Evolutionary conservation across 2,329 filamentous ascomycete genomes (phyloP), one percentile per base, ranked within the genome.

Genomic region (Penicillium sp.): DNA sequence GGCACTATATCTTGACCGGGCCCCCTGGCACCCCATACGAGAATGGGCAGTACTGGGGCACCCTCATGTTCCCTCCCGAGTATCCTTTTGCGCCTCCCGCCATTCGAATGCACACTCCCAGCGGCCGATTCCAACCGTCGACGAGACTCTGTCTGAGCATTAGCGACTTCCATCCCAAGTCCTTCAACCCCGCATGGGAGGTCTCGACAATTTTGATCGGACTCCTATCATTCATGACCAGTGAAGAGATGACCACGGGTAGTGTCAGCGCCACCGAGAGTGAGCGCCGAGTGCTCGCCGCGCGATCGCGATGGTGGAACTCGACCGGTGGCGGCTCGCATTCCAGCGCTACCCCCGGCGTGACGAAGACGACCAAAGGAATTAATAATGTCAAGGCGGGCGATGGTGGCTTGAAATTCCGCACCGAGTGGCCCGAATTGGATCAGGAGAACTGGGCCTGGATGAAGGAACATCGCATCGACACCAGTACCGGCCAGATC

Each of bases 21-120:
- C 94, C 95, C 37, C 93, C 96, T 63, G 87, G 93, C 62, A 99
- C 95, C 0, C 94, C 95, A 1, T 99, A 99, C 76, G 87, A 96
- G 71, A 88, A 89, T 73, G 95, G 95, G 49, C 95, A 99, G 78
- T 99, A 98, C 82, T 99, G 95, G 95, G 95, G 95, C 52, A 97
- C 94, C 1, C 84, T 99, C 54, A 89, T 96, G 67, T 99, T 99
- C 78, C 95, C 95, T 16, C 87, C 93, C 8, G 93, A 97, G 82
- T 99, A 99, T 76, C 95, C 95, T 28, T 99, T 97, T 78, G 94
- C 93, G 13, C 95, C 95, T 35, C 95, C 95, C 4, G 93, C 95
- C 2, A 99, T 99, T 78, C 92, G 94, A 74, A 99, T 99, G 95
- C 95, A 98, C 82, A 99, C 95, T 0, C 95, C 95, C 1, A 94